Evolutionary conservation across 768 basidiomycete genomes (phyloP).

Genomic region (Serendipita vermifera): DNA sequence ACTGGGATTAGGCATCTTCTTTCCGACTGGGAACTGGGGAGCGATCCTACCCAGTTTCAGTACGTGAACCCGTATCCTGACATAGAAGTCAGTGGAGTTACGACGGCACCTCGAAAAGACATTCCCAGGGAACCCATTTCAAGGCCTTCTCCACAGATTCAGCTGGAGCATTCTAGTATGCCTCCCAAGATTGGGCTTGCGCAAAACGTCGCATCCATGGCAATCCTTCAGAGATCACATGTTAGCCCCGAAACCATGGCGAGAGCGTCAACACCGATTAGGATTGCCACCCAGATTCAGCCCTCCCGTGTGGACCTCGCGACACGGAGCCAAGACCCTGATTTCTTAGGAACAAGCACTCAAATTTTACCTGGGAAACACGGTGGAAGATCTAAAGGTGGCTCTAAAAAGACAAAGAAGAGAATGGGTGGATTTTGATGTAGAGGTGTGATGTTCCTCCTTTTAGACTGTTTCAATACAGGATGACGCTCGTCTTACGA

Average conservation of each 20-base stretch:
- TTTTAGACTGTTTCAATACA: no score
- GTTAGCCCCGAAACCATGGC: not conserved
- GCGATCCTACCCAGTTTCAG: not conserved
- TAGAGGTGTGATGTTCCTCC: no score
- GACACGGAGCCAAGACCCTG: not conserved
- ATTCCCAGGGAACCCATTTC: not conserved
- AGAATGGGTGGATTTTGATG: not conserved
- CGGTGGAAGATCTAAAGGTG: not conserved
- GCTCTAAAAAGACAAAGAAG: not conserved
- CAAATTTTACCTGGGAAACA: slow-evolving; percentile 1
- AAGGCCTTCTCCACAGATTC: not conserved
- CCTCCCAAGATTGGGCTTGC: slow-evolving; percentile 6
- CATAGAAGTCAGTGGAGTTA: not conserved
- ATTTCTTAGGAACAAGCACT: not conserved
- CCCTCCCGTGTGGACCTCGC: not conserved
- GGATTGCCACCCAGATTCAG: not conserved
- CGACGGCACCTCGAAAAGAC: not conserved
- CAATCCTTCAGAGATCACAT: not conserved
- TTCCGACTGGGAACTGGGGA: not conserved
- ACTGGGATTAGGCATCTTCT: not conserved
- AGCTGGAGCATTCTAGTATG: not conserved
- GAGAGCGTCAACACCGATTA: not conserved
- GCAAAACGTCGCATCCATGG: not conserved
- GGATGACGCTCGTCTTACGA: no score
- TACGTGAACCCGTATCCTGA: not conserved